A percentile compares a stretch with the other conserved stretches of the same genome.
phyloP scores from a whole-genome alignment of 176 grass and related monocot species.

The Hsuehochloa calcarea region DNA sequence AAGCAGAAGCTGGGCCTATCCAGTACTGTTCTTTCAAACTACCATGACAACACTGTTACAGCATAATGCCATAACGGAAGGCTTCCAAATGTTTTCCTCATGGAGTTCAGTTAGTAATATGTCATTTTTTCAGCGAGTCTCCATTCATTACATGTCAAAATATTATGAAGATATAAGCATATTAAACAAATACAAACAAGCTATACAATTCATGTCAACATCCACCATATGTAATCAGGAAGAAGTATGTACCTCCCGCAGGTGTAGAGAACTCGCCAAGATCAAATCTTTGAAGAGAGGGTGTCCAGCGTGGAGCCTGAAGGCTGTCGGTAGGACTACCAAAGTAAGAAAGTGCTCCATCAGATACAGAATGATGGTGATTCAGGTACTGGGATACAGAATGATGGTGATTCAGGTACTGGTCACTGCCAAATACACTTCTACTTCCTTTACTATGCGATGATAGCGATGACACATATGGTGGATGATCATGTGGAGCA shows the following conservation, averaged over 20 bases:
- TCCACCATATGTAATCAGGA: slow-evolving; percentile 10
- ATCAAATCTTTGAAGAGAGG: slow-evolving; percentile 84
- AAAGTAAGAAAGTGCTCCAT: slow-evolving; percentile 89
- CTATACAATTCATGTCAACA: background rate
- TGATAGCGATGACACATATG: slow-evolving; percentile 53
- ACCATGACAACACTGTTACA: background rate
- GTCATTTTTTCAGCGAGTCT: background rate
- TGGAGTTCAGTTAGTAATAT: background rate
- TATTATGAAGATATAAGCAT: slow-evolving; percentile 2
- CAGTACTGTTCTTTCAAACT: background rate
- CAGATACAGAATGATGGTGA: slow-evolving; percentile 90
- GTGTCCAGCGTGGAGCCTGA: slow-evolving; percentile 76
- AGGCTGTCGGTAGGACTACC: slow-evolving; percentile 83
- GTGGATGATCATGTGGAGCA: slow-evolving; percentile 48
- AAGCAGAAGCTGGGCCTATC: background rate
- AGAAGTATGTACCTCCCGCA: slow-evolving; percentile 59
- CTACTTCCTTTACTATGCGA: slow-evolving; percentile 67
- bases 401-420: slow-evolving; percentile 78
- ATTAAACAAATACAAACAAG: slow-evolving; percentile 4
- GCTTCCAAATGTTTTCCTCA: background rate
- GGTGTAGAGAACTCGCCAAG: slow-evolving; percentile 84
- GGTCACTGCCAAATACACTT: slow-evolving; percentile 60
- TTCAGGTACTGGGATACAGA: slow-evolving; percentile 74
- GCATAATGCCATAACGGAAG: background rate
- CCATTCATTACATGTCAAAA: background rate